A percentile compares a stretch with the other conserved stretches of the same genome.
phyloP scores from a whole-genome alignment of 1,139 yeast species.

The Suhomyces chickasaworum region DNA sequence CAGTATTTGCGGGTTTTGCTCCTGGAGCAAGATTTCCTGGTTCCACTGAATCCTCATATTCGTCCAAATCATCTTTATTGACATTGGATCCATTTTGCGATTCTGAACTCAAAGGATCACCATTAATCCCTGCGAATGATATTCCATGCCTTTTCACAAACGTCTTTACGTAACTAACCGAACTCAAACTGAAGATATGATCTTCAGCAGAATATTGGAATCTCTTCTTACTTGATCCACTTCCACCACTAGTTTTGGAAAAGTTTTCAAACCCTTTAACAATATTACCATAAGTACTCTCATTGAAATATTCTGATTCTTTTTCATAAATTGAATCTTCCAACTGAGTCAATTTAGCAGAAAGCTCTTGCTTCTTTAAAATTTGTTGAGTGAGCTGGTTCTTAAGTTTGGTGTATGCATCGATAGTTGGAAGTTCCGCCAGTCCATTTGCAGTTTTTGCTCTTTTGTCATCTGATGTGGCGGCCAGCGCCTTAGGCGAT shows the following conservation, averaged over 20 bases:
- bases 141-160: slow-evolving; percentile 44
- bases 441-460: slow-evolving; percentile 4
- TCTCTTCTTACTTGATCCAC: slow-evolving; percentile 51
- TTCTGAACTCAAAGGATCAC: slow-evolving; percentile 11
- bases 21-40: slow-evolving; percentile 19
- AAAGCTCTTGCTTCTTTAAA: slow-evolving; percentile 63
- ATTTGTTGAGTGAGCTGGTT: slow-evolving; percentile 68
- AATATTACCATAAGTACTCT: slow-evolving; percentile 71
- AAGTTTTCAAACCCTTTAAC: slow-evolving; percentile 89
- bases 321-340: slow-evolving; percentile 84
- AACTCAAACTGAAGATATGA: slow-evolving; percentile 80
- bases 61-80: slow-evolving; percentile 43
- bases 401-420: slow-evolving; percentile 61
- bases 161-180: slow-evolving; percentile 69
- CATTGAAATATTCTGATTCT: slow-evolving; percentile 79
- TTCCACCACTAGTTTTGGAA: slow-evolving; percentile 47
- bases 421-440: slow-evolving; percentile 17
- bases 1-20: slow-evolving; percentile 6
- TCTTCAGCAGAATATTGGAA: slow-evolving; percentile 74
- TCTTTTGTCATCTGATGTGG: slow-evolving; percentile 3
- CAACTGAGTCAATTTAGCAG: slow-evolving; percentile 57
- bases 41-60: slow-evolving; percentile 50
- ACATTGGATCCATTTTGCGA: slow-evolving; percentile 4
- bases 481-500: slow-evolving; percentile 6
- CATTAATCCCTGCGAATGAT: slow-evolving; percentile 13